Evolutionary conservation across 2,329 filamentous ascomycete genomes (phyloP).

Genomic region (Colletotrichum tabaci): DNA sequence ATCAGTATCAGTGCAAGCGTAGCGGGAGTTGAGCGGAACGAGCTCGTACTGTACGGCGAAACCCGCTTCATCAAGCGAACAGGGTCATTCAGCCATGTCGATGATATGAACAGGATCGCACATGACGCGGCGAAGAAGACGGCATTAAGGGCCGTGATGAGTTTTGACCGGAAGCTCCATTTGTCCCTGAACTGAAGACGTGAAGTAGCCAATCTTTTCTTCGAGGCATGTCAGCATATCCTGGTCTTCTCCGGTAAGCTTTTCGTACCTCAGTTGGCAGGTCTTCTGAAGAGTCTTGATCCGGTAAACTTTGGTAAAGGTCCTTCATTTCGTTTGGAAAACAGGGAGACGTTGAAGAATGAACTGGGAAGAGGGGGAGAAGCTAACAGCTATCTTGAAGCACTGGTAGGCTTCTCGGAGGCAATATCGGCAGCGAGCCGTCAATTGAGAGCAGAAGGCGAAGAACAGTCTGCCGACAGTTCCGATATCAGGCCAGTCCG

Average conservation of each 20-base stretch:
- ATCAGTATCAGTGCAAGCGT: rapidly evolving
- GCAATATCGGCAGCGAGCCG: neutral
- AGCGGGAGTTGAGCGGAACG: rapidly evolving
- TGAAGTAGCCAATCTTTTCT: neutral
- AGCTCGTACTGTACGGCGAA: constrained; percentile 28
- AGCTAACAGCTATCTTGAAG: neutral
- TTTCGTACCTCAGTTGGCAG: constrained; percentile 2
- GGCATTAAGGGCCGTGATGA: constrained; percentile 14
- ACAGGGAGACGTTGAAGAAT: neutral
- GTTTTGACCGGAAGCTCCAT: constrained; percentile 24
- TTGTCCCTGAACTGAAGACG: neutral
- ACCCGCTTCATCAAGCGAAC: constrained; percentile 31
- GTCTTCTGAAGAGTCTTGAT: constrained; percentile 20
- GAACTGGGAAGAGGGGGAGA: too few relatives aligned
- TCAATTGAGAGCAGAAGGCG: neutral
- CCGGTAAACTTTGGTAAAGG: neutral
- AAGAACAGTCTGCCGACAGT: neutral
- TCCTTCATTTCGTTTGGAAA: constrained; percentile 17
- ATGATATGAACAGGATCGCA: constrained; percentile 15
- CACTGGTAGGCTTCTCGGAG: neutral
- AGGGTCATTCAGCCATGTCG: constrained; percentile 30
- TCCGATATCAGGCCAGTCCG: neutral
- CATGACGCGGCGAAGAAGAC: constrained; percentile 26
- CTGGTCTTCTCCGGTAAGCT: too few relatives aligned
- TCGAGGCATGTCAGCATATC: neutral